Percentiles rank a stretch among this genome's conserved stretches.
Conservation (phyloP, 2,329 filamentous ascomycete species). For the Epichloe glyceriae region DNA sequence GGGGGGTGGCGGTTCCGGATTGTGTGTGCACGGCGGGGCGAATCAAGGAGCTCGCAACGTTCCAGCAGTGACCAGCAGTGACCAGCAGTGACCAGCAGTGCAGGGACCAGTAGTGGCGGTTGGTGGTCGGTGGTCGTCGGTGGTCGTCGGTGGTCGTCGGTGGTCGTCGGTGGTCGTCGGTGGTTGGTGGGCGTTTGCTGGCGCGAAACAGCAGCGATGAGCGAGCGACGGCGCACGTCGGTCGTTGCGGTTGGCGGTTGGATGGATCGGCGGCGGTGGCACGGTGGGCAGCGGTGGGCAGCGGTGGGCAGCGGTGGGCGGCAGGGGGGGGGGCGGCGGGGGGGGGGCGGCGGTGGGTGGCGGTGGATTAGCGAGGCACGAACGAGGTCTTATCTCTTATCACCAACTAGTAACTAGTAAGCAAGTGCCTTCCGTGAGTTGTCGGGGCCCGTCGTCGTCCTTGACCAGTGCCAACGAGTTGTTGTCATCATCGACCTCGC, state of each 20-base stretch:
- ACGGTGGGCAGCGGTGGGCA: background rate
- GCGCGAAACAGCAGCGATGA: conserved; percentile 2
- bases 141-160: background rate
- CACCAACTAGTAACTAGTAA: background rate
- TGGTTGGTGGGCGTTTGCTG: conserved; percentile 1
- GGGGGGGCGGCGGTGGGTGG: background rate
- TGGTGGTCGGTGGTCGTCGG: background rate
- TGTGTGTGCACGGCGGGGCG: conserved; percentile 1
- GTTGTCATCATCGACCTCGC: background rate
- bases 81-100: background rate
- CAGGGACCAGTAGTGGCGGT: background rate
- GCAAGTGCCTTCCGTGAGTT: background rate
- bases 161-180: background rate
- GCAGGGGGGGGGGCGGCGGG: too few species aligned
- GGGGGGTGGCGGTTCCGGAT: conserved; percentile 5
- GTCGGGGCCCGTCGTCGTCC: too few species aligned
- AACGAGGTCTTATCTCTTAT: background rate
- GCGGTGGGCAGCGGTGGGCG: background rate
- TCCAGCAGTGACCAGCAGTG: conserved; percentile 4
- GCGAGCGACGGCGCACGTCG: conserved; percentile 1
- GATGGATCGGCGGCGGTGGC: background rate
- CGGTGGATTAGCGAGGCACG: conserved; percentile 1
- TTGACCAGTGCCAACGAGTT: too few species aligned
- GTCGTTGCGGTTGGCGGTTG: background rate
- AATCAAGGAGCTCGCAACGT: conserved; percentile 3